Conservation (phyloP, 768 basidiomycete species). For the Phanerochaete sordida region DNA sequence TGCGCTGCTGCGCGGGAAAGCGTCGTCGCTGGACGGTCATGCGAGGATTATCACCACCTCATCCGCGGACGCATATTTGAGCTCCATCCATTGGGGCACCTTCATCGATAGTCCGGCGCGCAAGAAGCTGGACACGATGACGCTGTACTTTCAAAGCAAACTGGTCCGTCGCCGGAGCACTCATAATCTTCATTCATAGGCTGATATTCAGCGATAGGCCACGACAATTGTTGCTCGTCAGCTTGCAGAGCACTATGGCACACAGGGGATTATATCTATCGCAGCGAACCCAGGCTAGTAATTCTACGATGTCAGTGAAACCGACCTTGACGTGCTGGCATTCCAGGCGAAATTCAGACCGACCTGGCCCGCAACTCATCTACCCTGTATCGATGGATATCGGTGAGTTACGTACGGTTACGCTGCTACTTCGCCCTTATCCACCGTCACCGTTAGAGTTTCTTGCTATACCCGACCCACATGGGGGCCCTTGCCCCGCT, state of each 20-base stretch:
- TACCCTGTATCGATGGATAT: too few species aligned
- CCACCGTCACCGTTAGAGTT: too few species aligned
- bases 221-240: slow-evolving; percentile 43
- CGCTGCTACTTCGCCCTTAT: too few species aligned
- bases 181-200: too few species aligned
- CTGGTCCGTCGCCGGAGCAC: slow-evolving; percentile 31
- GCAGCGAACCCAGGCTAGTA: slow-evolving; percentile 42
- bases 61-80: slow-evolving; percentile 5
- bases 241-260: slow-evolving; percentile 42
- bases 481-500: not conserved
- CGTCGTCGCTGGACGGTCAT: slow-evolving; percentile 27
- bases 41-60: slow-evolving; percentile 34
- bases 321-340: too few species aligned
- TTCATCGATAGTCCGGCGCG: slow-evolving; percentile 18
- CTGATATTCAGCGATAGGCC: slow-evolving; percentile 27
- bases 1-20: slow-evolving; percentile 24
- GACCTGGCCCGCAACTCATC: too few species aligned
- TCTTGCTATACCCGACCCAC: not conserved
- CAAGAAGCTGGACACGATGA: slow-evolving; percentile 5
- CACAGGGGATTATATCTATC: slow-evolving; percentile 43
- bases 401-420: too few species aligned
- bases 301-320: too few species aligned
- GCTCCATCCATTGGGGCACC: slow-evolving; percentile 9
- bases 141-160: slow-evolving; percentile 32
- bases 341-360: too few species aligned